phyloP scores from a whole-genome alignment of 2,329 filamentous ascomycete genomes.

The Neonectria sp. region DNA sequence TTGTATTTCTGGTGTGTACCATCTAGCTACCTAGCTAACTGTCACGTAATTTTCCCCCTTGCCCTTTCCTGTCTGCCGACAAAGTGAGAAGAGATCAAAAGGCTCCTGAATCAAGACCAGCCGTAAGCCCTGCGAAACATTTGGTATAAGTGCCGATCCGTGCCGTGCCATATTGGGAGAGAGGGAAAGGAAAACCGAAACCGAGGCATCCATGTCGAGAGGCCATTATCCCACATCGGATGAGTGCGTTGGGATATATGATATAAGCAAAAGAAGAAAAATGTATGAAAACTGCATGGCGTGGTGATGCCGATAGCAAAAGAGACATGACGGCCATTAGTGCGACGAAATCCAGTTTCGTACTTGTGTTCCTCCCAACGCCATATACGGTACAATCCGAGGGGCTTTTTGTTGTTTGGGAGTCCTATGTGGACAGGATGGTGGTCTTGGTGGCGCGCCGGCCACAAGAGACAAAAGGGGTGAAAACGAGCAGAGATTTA shows the following conservation, averaged over 20 bases:
- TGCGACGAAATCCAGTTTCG: neutral
- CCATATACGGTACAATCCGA: conserved; percentile 16
- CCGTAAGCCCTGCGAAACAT: conserved; percentile 9
- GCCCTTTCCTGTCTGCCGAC: neutral
- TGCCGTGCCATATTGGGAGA: conserved; percentile 13
- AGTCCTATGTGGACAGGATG: neutral
- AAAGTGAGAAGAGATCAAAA: conserved; percentile 5
- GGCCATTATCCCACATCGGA: neutral
- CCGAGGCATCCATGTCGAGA: neutral
- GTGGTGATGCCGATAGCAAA: conserved; percentile 3
- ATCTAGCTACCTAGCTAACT: conserved; percentile 14
- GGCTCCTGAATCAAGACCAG: neutral
- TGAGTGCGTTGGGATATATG: neutral
- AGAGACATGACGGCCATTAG: neutral
- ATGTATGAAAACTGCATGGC: neutral
- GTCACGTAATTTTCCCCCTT: neutral
- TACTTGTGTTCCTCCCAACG: conserved; percentile 5
- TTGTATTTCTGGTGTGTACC: conserved; percentile 16
- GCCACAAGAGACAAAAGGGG: conserved; percentile 6
- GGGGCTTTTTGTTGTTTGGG: neutral
- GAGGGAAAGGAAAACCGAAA: neutral
- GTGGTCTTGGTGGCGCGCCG: conserved; percentile 13
- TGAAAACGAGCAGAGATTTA: conserved; percentile 3
- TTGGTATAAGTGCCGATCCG: conserved; percentile 11
- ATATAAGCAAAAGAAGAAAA: neutral